A percentile compares a stretch with the other conserved stretches of the same genome.
These are phyloP conservation scores for Coemansia sp. DNA, from an alignment of 192 early-diverging fungal genomes.

Conservation along the genomic window DNA sequence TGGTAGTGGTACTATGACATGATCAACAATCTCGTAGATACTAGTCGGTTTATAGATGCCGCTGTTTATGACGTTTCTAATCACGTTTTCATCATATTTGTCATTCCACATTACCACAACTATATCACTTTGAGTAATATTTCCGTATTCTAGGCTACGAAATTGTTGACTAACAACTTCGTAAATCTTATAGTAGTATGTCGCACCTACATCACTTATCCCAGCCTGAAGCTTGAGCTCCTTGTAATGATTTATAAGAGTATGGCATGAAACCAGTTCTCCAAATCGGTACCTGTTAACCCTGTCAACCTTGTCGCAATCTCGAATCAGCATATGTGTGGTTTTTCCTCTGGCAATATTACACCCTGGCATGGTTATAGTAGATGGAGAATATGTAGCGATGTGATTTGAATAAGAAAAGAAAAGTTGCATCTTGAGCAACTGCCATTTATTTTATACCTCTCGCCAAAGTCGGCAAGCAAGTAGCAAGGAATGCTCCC, in stretches of 20 bases:
- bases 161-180: neutral
- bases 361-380: neutral
- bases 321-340: neutral
- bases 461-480: neutral
- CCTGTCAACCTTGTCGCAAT: neutral
- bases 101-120: neutral
- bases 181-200: neutral
- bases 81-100: neutral
- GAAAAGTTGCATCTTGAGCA: neutral
- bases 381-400: neutral
- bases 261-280: neutral
- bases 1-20: neutral
- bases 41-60: neutral
- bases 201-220: neutral
- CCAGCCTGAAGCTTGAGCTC: neutral
- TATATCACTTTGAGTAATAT: neutral
- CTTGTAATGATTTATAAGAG: neutral
- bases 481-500: neutral
- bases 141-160: neutral
- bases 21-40: neutral
- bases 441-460: conserved; percentile 3
- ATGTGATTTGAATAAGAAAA: neutral
- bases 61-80: neutral
- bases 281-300: neutral
- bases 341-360: neutral